Evolutionary conservation across 2,329 filamentous ascomycete species (phyloP).

Genomic region (Elsinoe perseae): DNA sequence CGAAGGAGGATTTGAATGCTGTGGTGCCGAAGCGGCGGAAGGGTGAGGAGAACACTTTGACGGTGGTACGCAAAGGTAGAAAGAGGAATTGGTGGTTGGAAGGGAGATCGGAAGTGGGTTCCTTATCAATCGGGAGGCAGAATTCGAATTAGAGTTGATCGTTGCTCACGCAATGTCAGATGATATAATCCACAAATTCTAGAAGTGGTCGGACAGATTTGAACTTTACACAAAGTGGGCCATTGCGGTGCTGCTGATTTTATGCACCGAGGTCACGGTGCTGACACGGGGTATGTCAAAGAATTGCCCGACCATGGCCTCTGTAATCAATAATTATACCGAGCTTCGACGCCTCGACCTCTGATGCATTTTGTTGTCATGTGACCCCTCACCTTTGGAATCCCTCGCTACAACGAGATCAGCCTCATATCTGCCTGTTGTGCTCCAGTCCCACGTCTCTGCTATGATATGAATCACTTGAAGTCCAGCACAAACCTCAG

Average conservation of each 20-base stretch:
- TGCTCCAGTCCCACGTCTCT: too few relatives aligned
- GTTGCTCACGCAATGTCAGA: background rate
- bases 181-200: constrained; percentile 1
- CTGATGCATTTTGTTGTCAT: too few relatives aligned
- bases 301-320: too few relatives aligned
- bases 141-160: constrained; percentile 4
- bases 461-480: too few relatives aligned
- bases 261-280: background rate
- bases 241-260: background rate
- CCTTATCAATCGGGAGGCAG: background rate
- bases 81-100: background rate
- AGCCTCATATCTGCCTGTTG: too few relatives aligned
- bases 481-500: too few relatives aligned
- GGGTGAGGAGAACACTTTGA: constrained; percentile 87
- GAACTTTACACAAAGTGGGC: background rate
- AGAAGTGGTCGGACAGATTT: background rate
- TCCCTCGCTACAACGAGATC: too few relatives aligned
- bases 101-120: background rate
- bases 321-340: too few relatives aligned
- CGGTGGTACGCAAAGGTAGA: constrained; percentile 35
- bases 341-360: too few relatives aligned
- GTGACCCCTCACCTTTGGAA: too few relatives aligned
- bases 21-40: constrained; percentile 57
- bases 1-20: constrained; percentile 63
- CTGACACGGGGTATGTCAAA: too few relatives aligned